phyloP scores from a whole-genome alignment of 345 rosid genomes.

The Garcia nutans region DNA sequence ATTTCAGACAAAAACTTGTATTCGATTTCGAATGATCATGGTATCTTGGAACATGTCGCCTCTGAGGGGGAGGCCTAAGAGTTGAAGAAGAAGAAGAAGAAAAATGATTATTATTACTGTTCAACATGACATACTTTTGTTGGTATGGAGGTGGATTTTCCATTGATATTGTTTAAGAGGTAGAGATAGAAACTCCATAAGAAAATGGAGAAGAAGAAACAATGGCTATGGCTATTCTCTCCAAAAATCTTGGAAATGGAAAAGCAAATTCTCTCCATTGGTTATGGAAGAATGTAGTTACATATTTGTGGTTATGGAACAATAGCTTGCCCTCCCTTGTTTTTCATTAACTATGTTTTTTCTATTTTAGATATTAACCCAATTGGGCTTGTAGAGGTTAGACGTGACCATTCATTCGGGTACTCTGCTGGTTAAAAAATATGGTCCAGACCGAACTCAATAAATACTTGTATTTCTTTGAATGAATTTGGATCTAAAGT shows the following conservation, averaged over 20 bases:
- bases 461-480: too few relatives aligned
- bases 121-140: constrained; percentile 40
- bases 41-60: constrained; percentile 42
- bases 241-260: constrained; percentile 8
- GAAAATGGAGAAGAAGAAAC: constrained; percentile 8
- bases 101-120: constrained; percentile 15
- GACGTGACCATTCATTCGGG: too few relatives aligned
- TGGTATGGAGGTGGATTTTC: constrained; percentile 24
- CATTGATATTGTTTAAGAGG: constrained; percentile 23
- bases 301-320: constrained; percentile 33
- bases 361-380: constrained; percentile 12
- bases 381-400: not conserved
- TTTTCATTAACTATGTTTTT: not conserved
- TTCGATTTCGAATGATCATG: constrained; percentile 12
- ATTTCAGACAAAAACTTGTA: constrained; percentile 29
- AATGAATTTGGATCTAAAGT: too few relatives aligned
- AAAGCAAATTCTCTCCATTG: constrained; percentile 27
- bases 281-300: constrained; percentile 37
- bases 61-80: constrained; percentile 41
- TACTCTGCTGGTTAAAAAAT: too few relatives aligned
- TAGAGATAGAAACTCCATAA: constrained; percentile 36
- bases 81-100: too few relatives aligned
- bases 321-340: not conserved
- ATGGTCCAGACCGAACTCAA: too few relatives aligned
- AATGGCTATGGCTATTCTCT: constrained; percentile 16